Percentiles rank a stretch among this genome's conserved stretches.
phyloP scores from a whole-genome alignment of 176 grass and related monocot genomes.

The Eleusine coracana region DNA sequence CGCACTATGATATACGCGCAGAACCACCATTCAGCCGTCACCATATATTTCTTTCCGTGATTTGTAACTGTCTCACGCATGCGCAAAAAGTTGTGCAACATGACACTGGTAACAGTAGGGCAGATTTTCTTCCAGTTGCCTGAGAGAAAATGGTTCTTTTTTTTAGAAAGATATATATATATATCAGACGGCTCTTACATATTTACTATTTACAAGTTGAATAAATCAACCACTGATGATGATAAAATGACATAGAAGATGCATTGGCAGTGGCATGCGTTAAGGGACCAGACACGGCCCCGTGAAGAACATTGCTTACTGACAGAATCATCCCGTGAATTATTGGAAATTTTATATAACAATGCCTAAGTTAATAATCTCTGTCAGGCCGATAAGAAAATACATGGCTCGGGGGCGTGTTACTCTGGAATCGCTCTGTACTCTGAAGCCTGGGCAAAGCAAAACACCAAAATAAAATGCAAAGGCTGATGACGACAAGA shows the following conservation, averaged over 20 bases:
- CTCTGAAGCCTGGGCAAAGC: not conserved
- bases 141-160: too few species aligned
- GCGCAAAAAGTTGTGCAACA: too few species aligned
- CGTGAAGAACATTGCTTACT: not conserved
- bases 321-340: too few species aligned
- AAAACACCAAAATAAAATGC: not conserved
- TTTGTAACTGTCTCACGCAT: not conserved
- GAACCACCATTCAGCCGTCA: not conserved
- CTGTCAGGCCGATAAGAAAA: too few species aligned
- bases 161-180: too few species aligned
- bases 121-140: too few species aligned
- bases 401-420: too few species aligned
- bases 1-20: not conserved
- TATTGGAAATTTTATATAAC: not conserved
- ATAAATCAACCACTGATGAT: too few species aligned
- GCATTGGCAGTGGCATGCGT: not conserved
- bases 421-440: not conserved
- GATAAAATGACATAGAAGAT: not conserved
- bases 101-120: too few species aligned
- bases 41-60: not conserved
- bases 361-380: too few species aligned
- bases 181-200: too few species aligned
- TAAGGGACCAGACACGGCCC: not conserved
- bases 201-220: too few species aligned
- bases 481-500: constrained; percentile 14